A percentile compares a stretch with the other conserved stretches of the same genome.
phyloP scores from a whole-genome alignment of 2,329 filamentous ascomycete species.

The Leptographium galeiforme region DNA sequence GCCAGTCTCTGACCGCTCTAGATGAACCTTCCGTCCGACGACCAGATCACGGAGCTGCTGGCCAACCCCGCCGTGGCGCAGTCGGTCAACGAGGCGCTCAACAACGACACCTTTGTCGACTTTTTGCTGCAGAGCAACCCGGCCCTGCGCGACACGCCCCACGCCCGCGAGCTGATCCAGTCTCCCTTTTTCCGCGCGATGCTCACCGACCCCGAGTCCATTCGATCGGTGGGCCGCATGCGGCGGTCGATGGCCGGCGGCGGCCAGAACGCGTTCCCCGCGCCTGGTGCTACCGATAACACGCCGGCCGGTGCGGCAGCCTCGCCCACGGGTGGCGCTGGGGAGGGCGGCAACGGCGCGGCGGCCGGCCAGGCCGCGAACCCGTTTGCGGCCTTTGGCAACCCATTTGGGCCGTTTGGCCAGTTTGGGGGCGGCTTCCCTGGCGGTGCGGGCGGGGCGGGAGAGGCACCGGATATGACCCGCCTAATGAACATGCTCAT shows the following conservation, averaged over 20 bases:
- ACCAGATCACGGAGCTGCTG: slow-evolving; percentile 73
- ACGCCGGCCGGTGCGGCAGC: slow-evolving; percentile 43
- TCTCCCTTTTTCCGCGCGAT: slow-evolving; percentile 82
- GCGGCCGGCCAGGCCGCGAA: slow-evolving; percentile 14
- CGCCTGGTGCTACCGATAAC: slow-evolving; percentile 81
- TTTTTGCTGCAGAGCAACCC: slow-evolving; percentile 91
- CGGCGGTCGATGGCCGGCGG: slow-evolving; percentile 55
- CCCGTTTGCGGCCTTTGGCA: slow-evolving; percentile 24
- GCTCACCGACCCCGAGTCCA: slow-evolving; percentile 80
- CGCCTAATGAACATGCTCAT: background rate
- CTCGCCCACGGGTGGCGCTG: slow-evolving; percentile 14
- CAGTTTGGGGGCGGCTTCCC: background rate
- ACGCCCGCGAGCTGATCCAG: slow-evolving; percentile 72
- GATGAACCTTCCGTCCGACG: slow-evolving; percentile 84
- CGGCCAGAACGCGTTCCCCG: slow-evolving; percentile 57
- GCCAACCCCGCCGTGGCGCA: slow-evolving; percentile 77
- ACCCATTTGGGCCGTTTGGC: background rate
- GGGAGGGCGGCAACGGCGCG: background rate
- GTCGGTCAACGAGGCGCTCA: slow-evolving; percentile 85
- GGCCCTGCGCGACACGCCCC: slow-evolving; percentile 59
- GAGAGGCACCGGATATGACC: background rate
- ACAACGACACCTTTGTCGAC: slow-evolving; percentile 88
- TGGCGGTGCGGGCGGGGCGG: slow-evolving; percentile 12
- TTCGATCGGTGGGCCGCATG: slow-evolving; percentile 73
- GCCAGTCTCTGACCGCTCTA: slow-evolving; percentile 20